phyloP scores from a whole-genome alignment of 2,329 filamentous ascomycete species.

The Aspergillus oerlinghausenensis region DNA sequence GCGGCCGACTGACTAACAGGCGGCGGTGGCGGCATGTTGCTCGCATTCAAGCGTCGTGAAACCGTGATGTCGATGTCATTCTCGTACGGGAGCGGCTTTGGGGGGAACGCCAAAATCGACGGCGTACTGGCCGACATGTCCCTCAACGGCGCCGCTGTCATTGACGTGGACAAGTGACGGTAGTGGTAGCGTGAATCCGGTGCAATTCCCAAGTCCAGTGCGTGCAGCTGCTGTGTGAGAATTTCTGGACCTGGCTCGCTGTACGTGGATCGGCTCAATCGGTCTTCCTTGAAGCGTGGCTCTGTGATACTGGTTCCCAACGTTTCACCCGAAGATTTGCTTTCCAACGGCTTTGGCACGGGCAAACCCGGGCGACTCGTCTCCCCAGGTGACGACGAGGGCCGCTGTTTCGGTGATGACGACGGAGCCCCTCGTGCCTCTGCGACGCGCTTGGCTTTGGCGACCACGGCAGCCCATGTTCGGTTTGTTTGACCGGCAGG shows the following conservation, averaged over 20 bases:
- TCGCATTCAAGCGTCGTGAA: constrained; percentile 15
- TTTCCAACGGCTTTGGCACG: constrained; percentile 13
- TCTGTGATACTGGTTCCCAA: constrained; percentile 17
- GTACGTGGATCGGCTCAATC: constrained; percentile 27
- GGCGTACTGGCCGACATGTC: constrained; percentile 26
- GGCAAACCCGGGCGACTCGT: constrained; percentile 9
- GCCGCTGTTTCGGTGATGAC: constrained; percentile 6
- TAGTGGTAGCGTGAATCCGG: constrained; percentile 23
- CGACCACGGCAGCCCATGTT: constrained; percentile 33
- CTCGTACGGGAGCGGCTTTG: constrained; percentile 29
- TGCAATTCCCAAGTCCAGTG: constrained; percentile 20
- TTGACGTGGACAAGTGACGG: constrained; percentile 14
- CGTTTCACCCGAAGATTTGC: constrained; percentile 29
- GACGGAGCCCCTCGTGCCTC: not conserved
- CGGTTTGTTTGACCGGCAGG: constrained; percentile 9
- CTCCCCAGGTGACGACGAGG: constrained; percentile 16
- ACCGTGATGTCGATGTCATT: constrained; percentile 30
- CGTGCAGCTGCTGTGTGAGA: constrained; percentile 14
- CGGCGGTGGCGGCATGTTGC: constrained; percentile 8
- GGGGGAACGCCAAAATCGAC: constrained; percentile 18
- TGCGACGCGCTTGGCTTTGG: constrained; percentile 18
- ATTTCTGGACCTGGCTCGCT: constrained; percentile 27
- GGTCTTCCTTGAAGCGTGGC: constrained; percentile 20
- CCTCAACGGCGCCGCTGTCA: constrained; percentile 8
- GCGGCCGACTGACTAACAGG: constrained; percentile 9